Evolutionary conservation across 108 stramenopile genomes (phyloP).

Genomic region (Fragilaria crotonensis): DNA sequence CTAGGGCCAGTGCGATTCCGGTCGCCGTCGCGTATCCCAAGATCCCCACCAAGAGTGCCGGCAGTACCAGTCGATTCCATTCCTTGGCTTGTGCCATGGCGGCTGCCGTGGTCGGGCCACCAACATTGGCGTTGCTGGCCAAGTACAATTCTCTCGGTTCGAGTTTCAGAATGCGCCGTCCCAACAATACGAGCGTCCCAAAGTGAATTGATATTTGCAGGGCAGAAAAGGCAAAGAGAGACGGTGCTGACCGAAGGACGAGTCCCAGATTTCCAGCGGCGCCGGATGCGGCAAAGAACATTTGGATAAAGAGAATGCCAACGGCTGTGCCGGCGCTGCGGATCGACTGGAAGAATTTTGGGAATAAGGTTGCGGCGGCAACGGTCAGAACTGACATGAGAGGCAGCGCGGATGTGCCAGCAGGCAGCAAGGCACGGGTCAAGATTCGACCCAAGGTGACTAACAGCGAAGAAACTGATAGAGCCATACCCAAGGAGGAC

Average conservation of each 20-base stretch:
- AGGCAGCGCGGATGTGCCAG: conserved; percentile 60
- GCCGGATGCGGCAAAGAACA: conserved; percentile 90
- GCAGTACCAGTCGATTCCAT: conserved; percentile 80
- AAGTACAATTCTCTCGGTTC: conserved; percentile 67
- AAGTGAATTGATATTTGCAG: conserved; percentile 83
- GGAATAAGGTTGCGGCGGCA: conserved; percentile 57
- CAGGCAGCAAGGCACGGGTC: conserved; percentile 35
- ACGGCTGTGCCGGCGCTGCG: conserved; percentile 52
- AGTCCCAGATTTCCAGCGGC: conserved; percentile 74
- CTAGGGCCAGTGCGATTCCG: conserved; percentile 70
- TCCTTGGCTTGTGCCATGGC: conserved; percentile 91
- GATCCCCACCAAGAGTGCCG: conserved; percentile 81
- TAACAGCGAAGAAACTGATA: conserved; percentile 58
- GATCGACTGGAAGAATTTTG: conserved; percentile 52
- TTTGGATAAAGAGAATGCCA: conserved; percentile 77
- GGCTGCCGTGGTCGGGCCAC: conserved; percentile 89
- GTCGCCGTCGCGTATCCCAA: conserved; percentile 91
- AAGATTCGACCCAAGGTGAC: conserved; percentile 52
- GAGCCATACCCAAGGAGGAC: conserved; percentile 42
- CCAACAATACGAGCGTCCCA: conserved; percentile 53
- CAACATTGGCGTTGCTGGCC: conserved; percentile 89
- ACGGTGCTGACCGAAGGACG: conserved; percentile 78
- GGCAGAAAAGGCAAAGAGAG: conserved; percentile 73
- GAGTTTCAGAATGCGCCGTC: conserved; percentile 55
- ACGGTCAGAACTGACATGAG: conserved; percentile 75